Evolutionary conservation across 2,329 filamentous ascomycete species (phyloP).

Genomic region (Teratosphaeria gauchensis): DNA sequence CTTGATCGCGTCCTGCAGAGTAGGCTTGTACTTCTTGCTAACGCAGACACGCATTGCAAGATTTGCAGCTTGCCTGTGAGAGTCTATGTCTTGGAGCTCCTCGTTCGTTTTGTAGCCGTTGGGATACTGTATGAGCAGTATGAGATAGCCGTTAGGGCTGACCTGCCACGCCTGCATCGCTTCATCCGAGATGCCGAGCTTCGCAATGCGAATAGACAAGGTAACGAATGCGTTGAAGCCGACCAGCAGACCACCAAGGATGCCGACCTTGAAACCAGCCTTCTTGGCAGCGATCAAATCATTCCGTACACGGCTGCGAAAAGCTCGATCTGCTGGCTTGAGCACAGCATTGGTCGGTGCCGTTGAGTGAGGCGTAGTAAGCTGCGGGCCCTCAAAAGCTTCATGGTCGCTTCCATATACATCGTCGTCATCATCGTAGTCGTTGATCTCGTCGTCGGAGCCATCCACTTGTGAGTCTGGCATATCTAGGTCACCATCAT

Average conservation of each 20-base stretch:
- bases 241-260: slow-evolving; percentile 44
- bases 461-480: slow-evolving; percentile 27
- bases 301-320: slow-evolving; percentile 19
- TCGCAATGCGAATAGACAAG: slow-evolving; percentile 58
- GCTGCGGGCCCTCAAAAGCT: slow-evolving; percentile 12
- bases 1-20: slow-evolving; percentile 41
- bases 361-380: slow-evolving; percentile 5
- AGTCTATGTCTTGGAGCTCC: slow-evolving; percentile 37
- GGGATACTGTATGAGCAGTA: slow-evolving; percentile 59
- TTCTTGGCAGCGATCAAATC: slow-evolving; percentile 54
- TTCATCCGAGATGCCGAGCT: slow-evolving; percentile 64
- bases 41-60: slow-evolving; percentile 61
- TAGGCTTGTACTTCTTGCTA: slow-evolving; percentile 64
- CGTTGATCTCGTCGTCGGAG: slow-evolving; percentile 22
- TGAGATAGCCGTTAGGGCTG: slow-evolving; percentile 55
- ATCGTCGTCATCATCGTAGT: slow-evolving; percentile 28
- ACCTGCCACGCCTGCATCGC: slow-evolving; percentile 71
- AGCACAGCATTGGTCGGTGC: not conserved
- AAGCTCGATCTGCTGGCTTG: slow-evolving; percentile 1
- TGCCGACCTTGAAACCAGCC: slow-evolving; percentile 62
- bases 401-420: slow-evolving; percentile 23
- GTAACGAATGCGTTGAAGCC: slow-evolving; percentile 47
- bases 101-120: slow-evolving; percentile 53
- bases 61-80: slow-evolving; percentile 24
- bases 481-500: slow-evolving; percentile 36